Evolutionary conservation across 129 eudicot species (phyloP).

Genomic region (Flaveria ramosissima): DNA sequence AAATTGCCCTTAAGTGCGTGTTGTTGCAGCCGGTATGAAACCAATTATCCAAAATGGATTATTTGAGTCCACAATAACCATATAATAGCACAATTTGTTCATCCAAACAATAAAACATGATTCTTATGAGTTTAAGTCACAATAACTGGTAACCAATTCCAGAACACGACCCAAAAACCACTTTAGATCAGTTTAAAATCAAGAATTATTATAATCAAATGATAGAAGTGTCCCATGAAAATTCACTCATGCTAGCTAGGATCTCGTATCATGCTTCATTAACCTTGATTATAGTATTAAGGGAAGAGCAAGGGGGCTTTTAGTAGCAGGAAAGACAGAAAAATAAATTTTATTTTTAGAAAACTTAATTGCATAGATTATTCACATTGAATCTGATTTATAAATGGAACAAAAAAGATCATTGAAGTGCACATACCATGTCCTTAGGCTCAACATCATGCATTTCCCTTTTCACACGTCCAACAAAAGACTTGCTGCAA

Average conservation of each 20-base stretch:
- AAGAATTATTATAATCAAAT: no score
- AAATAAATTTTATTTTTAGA: no score
- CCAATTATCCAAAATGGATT: background rate
- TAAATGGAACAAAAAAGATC: background rate
- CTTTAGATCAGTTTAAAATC: no score
- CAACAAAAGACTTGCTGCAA: conserved; percentile 47
- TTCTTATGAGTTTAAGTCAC: no score
- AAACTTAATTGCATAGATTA: background rate
- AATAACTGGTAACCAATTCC: no score
- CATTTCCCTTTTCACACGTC: conserved; percentile 69
- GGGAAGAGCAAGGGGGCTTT: background rate
- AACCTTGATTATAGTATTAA: background rate
- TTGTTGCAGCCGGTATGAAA: background rate
- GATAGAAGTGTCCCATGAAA: background rate
- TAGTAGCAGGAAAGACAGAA: background rate
- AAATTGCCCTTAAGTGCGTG: background rate
- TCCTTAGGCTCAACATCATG: conserved; percentile 60
- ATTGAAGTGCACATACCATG: conserved; percentile 45
- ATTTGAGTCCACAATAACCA: background rate
- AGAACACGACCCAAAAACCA: no score
- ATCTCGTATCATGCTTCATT: background rate
- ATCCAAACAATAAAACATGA: no score
- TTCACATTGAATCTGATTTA: background rate
- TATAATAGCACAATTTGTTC: no score
- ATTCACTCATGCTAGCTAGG: background rate